phyloP scores from a whole-genome alignment of 345 rosid genomes.

The Moringa oleifera region DNA sequence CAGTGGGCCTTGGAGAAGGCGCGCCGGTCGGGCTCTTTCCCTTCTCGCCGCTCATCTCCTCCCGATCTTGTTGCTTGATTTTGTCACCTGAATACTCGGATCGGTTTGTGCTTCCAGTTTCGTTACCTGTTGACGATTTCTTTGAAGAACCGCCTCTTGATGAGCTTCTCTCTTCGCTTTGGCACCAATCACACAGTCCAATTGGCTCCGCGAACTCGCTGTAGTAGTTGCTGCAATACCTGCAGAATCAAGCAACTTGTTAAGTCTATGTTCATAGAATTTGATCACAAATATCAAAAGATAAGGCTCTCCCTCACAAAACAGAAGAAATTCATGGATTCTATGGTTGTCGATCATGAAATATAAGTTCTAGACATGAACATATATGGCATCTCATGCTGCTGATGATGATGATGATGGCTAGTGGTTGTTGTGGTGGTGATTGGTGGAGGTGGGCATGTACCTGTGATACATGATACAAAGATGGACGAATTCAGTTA shows the following conservation, averaged over 20 bases:
- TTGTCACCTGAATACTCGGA: constrained; percentile 56
- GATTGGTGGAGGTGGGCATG: constrained; percentile 19
- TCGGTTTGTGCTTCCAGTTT: constrained; percentile 32
- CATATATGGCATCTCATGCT: not conserved
- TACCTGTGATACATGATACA: constrained; percentile 7
- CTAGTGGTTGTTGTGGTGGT: constrained; percentile 12
- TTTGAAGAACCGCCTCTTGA: constrained; percentile 40
- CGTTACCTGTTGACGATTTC: constrained; percentile 32
- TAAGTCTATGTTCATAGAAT: not conserved
- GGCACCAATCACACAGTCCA: constrained; percentile 89
- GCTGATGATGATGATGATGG: constrained; percentile 1
- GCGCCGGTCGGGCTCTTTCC: constrained; percentile 44
- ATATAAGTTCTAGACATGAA: not conserved
- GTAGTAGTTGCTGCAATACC: constrained; percentile 92
- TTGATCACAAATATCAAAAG: too few species aligned
- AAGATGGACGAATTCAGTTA: constrained; percentile 22
- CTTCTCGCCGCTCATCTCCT: constrained; percentile 39
- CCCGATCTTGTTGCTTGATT: constrained; percentile 52
- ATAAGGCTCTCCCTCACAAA: too few species aligned
- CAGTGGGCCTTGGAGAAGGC: constrained; percentile 72
- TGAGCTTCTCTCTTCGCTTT: constrained; percentile 47
- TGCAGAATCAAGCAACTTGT: constrained; percentile 20
- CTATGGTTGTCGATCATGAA: too few species aligned
- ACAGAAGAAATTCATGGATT: too few species aligned
- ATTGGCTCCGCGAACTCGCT: constrained; percentile 58